Evolutionary conservation across 805 yeast species (phyloP).

Genomic region (Saccharomycopsis sp.): DNA sequence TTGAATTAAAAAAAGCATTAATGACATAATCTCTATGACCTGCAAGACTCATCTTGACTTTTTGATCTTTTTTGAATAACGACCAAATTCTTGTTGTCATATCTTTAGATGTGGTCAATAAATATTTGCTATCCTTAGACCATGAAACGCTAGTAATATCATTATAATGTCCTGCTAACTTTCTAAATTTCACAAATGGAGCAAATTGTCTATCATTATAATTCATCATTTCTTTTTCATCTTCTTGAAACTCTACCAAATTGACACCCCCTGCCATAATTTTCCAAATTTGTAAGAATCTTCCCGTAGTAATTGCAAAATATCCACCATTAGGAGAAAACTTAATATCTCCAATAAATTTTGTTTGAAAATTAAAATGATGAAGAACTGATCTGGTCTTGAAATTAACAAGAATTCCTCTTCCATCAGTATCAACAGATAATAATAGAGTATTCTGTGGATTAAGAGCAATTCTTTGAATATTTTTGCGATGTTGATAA

Average conservation of each 20-base stretch:
- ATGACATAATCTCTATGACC: conserved; percentile 90
- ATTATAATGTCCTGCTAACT: conserved; percentile 87
- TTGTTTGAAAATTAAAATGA: conserved; percentile 80
- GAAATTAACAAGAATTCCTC: conserved; percentile 86
- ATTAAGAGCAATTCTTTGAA: conserved; percentile 71
- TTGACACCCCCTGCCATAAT: conserved; percentile 42
- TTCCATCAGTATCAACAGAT: conserved; percentile 83
- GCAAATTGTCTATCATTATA: conserved; percentile 88
- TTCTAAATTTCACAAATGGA: conserved; percentile 84
- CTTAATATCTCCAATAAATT: conserved; percentile 57
- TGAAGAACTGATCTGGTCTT: conserved; percentile 76
- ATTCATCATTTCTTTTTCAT: conserved; percentile 29
- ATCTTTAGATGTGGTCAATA: conserved; percentile 81
- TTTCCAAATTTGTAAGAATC: conserved; percentile 87
- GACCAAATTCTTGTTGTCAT: conserved; percentile 83
- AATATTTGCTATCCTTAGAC: conserved; percentile 85
- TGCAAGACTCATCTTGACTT: conserved; percentile 75
- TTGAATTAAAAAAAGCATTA: conserved; percentile 76
- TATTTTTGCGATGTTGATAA: conserved; percentile 85
- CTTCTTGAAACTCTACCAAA: conserved; percentile 14
- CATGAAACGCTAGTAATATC: conserved; percentile 72
- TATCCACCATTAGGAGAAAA: conserved; percentile 84
- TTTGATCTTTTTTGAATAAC: conserved; percentile 49
- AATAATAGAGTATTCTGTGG: conserved; percentile 70
- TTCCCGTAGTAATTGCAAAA: conserved; percentile 77